These are phyloP conservation scores for Metschnikowia kunwiensis DNA, from an alignment of 805 yeast genomes.

Conservation along the genomic window DNA sequence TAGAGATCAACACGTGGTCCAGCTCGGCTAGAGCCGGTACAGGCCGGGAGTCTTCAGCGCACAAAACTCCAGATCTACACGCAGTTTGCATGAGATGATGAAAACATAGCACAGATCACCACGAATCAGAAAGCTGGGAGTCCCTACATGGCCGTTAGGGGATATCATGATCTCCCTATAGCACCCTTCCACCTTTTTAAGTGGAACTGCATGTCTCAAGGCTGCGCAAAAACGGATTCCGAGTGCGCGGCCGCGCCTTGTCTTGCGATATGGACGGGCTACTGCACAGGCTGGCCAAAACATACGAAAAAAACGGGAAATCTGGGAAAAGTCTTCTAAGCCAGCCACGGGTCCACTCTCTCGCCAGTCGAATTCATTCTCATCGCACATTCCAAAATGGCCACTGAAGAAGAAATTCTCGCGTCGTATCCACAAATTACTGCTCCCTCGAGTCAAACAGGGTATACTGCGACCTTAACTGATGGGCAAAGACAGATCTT, in stretches of 20 bases:
- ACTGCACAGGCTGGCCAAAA: constrained; percentile 11
- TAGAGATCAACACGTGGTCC: too few species aligned
- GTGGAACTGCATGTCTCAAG: too few species aligned
- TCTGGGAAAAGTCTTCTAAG: constrained; percentile 1
- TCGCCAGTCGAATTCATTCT: constrained; percentile 1
- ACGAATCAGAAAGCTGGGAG: too few species aligned
- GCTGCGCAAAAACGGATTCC: too few species aligned
- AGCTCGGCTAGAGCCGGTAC: too few species aligned
- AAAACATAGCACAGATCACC: too few species aligned
- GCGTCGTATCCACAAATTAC: constrained; percentile 70
- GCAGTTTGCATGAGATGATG: too few species aligned
- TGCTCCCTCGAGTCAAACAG: constrained; percentile 61
- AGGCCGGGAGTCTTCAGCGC: too few species aligned
- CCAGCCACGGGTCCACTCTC: constrained; percentile 4
- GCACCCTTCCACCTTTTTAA: too few species aligned
- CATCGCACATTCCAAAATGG: constrained; percentile 13
- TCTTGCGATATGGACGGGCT: background rate
- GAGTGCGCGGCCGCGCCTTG: constrained; percentile 2
- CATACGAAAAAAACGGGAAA: constrained; percentile 10
- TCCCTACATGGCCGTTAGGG: too few species aligned
- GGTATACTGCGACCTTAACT: constrained; percentile 79
- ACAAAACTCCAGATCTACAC: too few species aligned
- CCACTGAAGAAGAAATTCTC: constrained; percentile 37
- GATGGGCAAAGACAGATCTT: constrained; percentile 62
- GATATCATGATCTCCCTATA: too few species aligned